Base-by-base conservation (phyloP, 1,284 basidiomycete genomes). In the Inonotus obliquus region DNA sequence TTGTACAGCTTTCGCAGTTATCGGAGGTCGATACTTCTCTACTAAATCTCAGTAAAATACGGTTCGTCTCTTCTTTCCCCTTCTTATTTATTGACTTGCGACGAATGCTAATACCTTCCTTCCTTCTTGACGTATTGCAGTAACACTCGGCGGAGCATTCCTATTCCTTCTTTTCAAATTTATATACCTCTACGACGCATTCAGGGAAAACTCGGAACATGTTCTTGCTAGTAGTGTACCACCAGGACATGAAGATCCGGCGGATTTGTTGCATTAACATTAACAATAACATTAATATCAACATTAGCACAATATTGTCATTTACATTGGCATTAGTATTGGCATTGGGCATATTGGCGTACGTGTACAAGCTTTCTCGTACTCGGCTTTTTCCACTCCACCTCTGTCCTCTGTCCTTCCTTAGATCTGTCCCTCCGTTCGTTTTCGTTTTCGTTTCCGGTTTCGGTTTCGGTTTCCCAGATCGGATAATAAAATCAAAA, bases 31-130 rank as follows among this genome's bases (percentile, higher is more conserved):
- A 19, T 96, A 91, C 74, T 77, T 98, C 37, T 96, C 95, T 0
- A 94, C 91, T 4, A 94, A 94, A 93, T 98, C 64, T 96, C 93
- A 29, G 91, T 96, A 58, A 96, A 96, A 74, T 91, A 96, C 71
- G 91, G 94, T 96, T 65, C 65, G 91, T 78, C n/a, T 25, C 44
- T 25, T 53, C 39, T 62, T 44, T 21, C 4, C 41, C n/a, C 41
- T n/a, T 44, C 41, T 44, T n/a, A 4, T 14, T 0, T 44, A 21
- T 21, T 11, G 2, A 6, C 3, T n/a, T 14, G 7, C n/a, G 17
- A 1, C 17, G 19, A 44, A 44, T 41, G 13, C 61, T 29, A n/a
- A n/a, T n/a, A n/a, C n/a, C n/a, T n/a, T 1, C 17, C 32, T 57
- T 63, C 48, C 29, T 44, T 23, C 41, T 4, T 32, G 4, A 9